Conservation (phyloP, 2,329 filamentous ascomycete genomes). For the Monascus ruber region DNA sequence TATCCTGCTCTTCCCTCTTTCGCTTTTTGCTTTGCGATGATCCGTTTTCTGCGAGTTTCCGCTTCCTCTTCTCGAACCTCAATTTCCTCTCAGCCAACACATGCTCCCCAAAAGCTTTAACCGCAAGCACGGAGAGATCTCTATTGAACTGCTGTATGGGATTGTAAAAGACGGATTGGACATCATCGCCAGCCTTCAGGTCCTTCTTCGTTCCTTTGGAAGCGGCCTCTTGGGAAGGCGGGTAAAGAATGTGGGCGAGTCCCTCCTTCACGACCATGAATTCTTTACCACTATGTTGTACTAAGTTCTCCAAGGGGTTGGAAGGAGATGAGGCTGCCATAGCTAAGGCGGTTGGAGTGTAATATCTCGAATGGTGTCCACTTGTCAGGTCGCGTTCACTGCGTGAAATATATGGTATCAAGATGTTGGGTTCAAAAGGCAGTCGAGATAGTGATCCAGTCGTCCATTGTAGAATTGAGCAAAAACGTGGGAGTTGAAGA, state of each 20-base stretch:
- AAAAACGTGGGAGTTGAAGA: not conserved
- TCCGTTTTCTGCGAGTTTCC: constrained; percentile 22
- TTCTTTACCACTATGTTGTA: constrained; percentile 39
- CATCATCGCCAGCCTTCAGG: constrained; percentile 44
- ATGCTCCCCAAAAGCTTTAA: constrained; percentile 76
- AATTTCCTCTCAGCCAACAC: constrained; percentile 42
- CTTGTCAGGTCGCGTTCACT: not conserved
- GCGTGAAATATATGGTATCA: no score
- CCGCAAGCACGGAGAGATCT: constrained; percentile 83
- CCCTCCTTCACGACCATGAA: constrained; percentile 57
- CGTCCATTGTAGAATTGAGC: not conserved
- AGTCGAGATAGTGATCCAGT: not conserved
- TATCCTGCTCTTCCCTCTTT: constrained; percentile 20
- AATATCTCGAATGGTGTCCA: not conserved
- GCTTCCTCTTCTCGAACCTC: constrained; percentile 31
- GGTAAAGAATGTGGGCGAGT: constrained; percentile 55
- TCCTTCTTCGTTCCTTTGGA: constrained; percentile 33
- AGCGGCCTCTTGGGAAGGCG: constrained; percentile 35
- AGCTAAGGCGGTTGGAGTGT: not conserved
- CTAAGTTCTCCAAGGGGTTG: constrained; percentile 11
- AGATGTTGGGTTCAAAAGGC: not conserved
- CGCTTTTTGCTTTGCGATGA: constrained; percentile 25
- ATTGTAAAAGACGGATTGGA: constrained; percentile 89
- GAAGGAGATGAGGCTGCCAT: constrained; percentile 11
- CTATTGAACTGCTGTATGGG: constrained; percentile 98